Base-by-base conservation (phyloP, 2,329 filamentous ascomycete species). In the Exserohilum rostratum region DNA sequence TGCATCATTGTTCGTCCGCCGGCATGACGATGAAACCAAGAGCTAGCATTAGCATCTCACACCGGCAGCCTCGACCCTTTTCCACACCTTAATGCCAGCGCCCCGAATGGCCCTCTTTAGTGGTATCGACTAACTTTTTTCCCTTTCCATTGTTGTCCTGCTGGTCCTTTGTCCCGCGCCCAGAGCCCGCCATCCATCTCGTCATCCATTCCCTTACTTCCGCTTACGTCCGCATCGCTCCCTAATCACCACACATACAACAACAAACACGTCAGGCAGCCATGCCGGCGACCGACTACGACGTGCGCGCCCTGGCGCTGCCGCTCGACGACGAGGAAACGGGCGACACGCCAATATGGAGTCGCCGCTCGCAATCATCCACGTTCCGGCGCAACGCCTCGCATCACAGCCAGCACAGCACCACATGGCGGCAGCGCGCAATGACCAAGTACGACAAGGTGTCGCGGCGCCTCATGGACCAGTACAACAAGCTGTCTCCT, bases 401-500 rank as follows among this genome's bases (percentile, higher is more conserved):
- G 50, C 66, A 66, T 20, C 71, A 70, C 4, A 56, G 58, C 10
- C 58, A 62, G 42, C 70, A 55, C 9, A 70, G 46, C 15, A 69
- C 61, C 6, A 68, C 61, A 45, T 70, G 78, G 52, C 67, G 73
- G 50, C 72, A 75, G 34, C 77, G 79, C 55, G 69, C 80, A 50
- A 67, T 79, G 57, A 73, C 71, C 38, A 76, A 74, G 15, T 76
- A 78, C 43, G 70, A 78, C 53, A 76, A 80, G 60, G 65, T 82
- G 30, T 78, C 80, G 55, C 74, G 77, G 9, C 73, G 80, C 54
- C 70, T 79, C 25, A 45, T 82, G 40, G 75, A 77, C 53, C 77
- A 83, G 40, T 89, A 84, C 76, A 73, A 80, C 59, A 77, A 77
- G 59, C 79, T 91, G 47, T 79, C 83, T 12, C 79, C 83, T 1